Conservation (phyloP, 768 basidiomycete genomes). For the Russula sp. region DNA sequence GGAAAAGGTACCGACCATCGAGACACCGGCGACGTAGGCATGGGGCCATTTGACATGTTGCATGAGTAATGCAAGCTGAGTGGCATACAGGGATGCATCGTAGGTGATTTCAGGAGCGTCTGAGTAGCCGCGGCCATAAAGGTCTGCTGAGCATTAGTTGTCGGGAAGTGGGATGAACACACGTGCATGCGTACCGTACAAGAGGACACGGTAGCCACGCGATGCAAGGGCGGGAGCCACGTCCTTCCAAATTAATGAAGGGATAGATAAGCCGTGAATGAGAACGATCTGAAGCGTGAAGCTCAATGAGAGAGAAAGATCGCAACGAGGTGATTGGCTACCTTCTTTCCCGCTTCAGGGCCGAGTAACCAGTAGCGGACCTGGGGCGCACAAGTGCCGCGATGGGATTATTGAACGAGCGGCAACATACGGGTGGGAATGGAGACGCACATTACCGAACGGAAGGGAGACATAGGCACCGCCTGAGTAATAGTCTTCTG, state of each 20-base stretch:
- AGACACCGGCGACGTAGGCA: conserved; percentile 59
- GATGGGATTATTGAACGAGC: neutral
- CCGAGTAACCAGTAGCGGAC: conserved; percentile 74
- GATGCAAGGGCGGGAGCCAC: conserved; percentile 57
- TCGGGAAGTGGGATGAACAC: neutral
- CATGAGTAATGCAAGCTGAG: conserved; percentile 77
- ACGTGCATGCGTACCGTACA: conserved; percentile 48
- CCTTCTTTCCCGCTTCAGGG: conserved; percentile 59
- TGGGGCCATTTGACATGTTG: conserved; percentile 69
- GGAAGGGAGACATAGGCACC: conserved; percentile 61
- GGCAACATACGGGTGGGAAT: neutral
- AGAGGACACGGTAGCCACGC: conserved; percentile 62
- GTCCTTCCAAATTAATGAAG: conserved; percentile 71
- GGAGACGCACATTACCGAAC: conserved; percentile 47
- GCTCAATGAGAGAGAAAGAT: neutral
- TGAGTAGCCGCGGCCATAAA: conserved; percentile 79
- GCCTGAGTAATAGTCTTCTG: conserved; percentile 57
- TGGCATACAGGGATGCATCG: conserved; percentile 55
- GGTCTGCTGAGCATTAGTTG: conserved; percentile 37
- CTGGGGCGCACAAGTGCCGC: conserved; percentile 29
- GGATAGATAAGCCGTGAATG: conserved; percentile 72
- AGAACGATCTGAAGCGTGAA: conserved; percentile 49
- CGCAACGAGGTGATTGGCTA: conserved; percentile 23
- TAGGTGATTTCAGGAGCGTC: conserved; percentile 70
- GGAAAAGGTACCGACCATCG: conserved; percentile 48